Evolutionary conservation across 2,329 filamentous ascomycete species (phyloP).

Genomic region (Sarocladium brachiariae): DNA sequence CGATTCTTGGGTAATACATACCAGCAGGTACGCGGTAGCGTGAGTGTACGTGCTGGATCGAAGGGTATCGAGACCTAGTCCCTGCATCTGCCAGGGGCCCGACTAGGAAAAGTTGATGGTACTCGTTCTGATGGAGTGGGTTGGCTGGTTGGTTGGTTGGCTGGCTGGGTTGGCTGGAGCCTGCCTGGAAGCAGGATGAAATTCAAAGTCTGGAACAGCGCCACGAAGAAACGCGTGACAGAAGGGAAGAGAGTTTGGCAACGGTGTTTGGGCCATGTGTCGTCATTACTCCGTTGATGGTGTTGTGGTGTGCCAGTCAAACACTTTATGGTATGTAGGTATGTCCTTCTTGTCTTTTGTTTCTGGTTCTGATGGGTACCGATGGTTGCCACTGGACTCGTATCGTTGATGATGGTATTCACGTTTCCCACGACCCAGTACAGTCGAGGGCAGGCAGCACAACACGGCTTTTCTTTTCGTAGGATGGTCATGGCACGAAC

Average conservation of each 20-base stretch:
- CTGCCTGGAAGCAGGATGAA: not conserved
- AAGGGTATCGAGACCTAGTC: not conserved
- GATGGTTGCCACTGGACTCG: not conserved
- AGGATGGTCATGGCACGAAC: no score
- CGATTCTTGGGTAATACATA: not conserved
- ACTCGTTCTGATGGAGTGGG: not conserved
- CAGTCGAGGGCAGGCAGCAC: no score
- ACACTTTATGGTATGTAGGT: no score
- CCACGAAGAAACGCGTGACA: not conserved
- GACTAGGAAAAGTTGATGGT: not conserved
- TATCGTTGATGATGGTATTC: not conserved
- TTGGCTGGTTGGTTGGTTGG: not conserved
- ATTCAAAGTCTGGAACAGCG: not conserved
- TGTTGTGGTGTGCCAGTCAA: not conserved
- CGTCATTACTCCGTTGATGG: conserved; percentile 1
- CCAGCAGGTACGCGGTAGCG: not conserved
- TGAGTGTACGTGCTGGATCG: conserved; percentile 3
- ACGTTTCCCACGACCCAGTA: no score
- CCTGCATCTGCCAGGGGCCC: conserved; percentile 3
- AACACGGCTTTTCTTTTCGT: no score
- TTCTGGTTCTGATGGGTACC: not conserved
- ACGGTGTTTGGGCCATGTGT: not conserved
- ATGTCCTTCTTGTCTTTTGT: not conserved
- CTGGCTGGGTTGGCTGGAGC: not conserved
- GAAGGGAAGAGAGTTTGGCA: not conserved